Evolutionary conservation across 2,329 filamentous ascomycete genomes (phyloP).

Genomic region (Penicillium sp.): DNA sequence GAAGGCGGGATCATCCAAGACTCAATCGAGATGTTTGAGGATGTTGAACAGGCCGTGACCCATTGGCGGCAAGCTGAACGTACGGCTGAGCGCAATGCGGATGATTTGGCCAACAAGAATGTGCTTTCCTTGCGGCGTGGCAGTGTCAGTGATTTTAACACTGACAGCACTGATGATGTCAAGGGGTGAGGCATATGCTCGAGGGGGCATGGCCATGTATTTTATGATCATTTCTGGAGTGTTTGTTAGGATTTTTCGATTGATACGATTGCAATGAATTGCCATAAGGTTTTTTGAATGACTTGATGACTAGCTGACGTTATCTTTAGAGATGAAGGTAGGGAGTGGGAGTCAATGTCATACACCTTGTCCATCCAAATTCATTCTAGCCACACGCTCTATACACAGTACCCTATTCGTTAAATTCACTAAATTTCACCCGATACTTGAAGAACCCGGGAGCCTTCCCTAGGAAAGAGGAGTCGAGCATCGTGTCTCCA

Average conservation of each 20-base stretch:
- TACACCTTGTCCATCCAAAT: too few species aligned
- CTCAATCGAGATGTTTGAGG: slow-evolving; percentile 84
- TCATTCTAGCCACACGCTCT: too few species aligned
- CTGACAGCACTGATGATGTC: slow-evolving; percentile 41
- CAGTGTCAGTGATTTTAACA: slow-evolving; percentile 44
- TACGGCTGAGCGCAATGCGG: slow-evolving; percentile 54
- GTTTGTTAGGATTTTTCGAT: slow-evolving; percentile 25
- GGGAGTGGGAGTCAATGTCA: too few species aligned
- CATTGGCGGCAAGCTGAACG: slow-evolving; percentile 74
- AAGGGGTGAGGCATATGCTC: slow-evolving; percentile 30
- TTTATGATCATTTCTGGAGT: slow-evolving; percentile 19
- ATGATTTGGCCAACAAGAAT: slow-evolving; percentile 44
- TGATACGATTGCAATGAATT: slow-evolving; percentile 12
- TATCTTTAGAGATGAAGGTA: too few species aligned
- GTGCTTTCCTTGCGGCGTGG: slow-evolving; percentile 42
- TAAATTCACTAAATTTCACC: too few species aligned
- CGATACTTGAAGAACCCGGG: too few species aligned
- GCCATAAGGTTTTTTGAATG: not conserved
- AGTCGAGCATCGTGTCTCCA: too few species aligned
- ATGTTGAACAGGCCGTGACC: slow-evolving; percentile 77
- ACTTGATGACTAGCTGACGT: too few species aligned
- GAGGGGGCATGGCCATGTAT: slow-evolving; percentile 13
- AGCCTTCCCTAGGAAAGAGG: too few species aligned
- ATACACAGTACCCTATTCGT: too few species aligned
- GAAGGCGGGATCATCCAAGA: slow-evolving; percentile 88